Base-by-base conservation (phyloP, 2,329 filamentous ascomycete species). In the Pestalotiopsis sp. region DNA sequence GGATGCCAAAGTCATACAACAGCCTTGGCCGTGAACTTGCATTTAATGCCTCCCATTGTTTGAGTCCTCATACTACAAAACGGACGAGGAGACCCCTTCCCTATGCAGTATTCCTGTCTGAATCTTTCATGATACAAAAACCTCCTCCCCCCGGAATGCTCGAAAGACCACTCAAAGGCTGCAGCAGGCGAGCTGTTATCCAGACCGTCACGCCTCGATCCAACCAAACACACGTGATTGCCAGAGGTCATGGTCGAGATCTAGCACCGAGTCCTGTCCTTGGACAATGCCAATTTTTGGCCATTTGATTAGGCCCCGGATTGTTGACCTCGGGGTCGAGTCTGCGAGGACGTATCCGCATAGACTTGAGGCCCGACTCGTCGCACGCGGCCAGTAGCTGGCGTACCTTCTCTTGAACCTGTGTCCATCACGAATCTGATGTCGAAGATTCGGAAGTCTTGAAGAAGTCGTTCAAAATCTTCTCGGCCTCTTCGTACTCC, bases 401-500 rank as follows among this genome's bases (percentile, higher is more conserved):
- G 31, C 31, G 31, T 62, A 62, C 17, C 20, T 12, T 62, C 36
- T 20, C 20, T 39, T 41, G 12, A 11, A 9, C n/a, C 31, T 62
- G 20, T 20, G 31, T 12, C 27, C 27, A 62, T 62, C 59, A 38
- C 59, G 27, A 27, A 13, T n/a, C 11, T 65, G 23, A 64, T 58
- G 57, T 49, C 67, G 76, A 76, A 60, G 72, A 13, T 3, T 55
- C 6, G 23, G 69, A 39, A 62, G 74, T 72, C 64, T 74, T 74
- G 79, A 92, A 97, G 80, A 93, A 97, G 72, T 86, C 82, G 78
- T 84, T 87, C 76, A 99, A 87, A 69, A 89, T 85, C 72, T 82
- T 85, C 80, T 95, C 90, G 64, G 92, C 92, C 66, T 93, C 91
- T 61, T 84, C 79, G 79, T 94, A 97, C 76, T 97, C 94, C 70